Evolutionary conservation across 257 asterid species (phyloP), one percentile per base, ranked within the genome.

Genomic region (Solanum habrochaites): DNA sequence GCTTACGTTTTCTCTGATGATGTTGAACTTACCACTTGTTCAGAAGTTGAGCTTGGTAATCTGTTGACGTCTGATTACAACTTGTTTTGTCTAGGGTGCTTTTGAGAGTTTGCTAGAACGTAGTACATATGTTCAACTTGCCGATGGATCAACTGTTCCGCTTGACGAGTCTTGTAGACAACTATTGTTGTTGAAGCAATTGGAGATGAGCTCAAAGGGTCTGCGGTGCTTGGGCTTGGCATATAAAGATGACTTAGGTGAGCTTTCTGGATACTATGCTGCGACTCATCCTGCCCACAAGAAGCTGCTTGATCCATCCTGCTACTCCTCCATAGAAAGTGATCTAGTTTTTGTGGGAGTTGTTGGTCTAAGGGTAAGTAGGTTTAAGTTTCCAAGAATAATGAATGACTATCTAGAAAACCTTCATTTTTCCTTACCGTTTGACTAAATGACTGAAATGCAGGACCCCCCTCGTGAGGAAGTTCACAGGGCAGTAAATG

Each of bases 381-480:
- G 25, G 21, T 86, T 31, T 83, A 39, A 71, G 83, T 40, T 82
- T 18, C 6, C 64, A 32, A 40, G 40, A 37, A 85, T 9, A 64
- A 62, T 42, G 80, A 11, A 49, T 47, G 1, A 78, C 31, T 40
- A 16, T 66, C 27, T 47, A 9, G 67, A 67, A 40, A 60, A 43
- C 43, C 25, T 43, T 13, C 71, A 71, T 85, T 85, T 85, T 25
- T 16, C 37, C 16, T 58, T 11, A 66, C 15, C 85, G 32, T 60
- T 29, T 64, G 13, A 49, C 62, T 66, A 42, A 85, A 70, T 67
- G 56, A n/a, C 21, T 85, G 15, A 71, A 74, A 85, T 85, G 32
- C 93, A 96, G 99, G 98, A 96, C 86, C 99, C 99, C 86, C 99
- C 99, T 45, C 98, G 98, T 10, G 96, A 93, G 87, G 99, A 95